These are phyloP conservation scores for Cytospora schulzeri DNA, from an alignment of 2,329 filamentous ascomycete species.

Conservation along the genomic window DNA sequence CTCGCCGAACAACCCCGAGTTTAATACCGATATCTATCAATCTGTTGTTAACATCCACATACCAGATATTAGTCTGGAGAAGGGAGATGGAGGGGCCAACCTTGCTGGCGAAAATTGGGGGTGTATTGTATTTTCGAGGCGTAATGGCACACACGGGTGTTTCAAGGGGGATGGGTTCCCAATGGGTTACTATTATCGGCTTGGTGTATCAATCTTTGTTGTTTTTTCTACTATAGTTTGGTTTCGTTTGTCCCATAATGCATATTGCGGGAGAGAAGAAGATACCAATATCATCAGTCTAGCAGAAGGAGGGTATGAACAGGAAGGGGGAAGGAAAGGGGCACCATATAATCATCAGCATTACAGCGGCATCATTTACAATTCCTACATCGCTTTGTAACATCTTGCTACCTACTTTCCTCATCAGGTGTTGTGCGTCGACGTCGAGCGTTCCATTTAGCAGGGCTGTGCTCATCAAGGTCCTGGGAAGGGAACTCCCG, in stretches of 20 bases:
- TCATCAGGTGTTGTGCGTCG: neutral
- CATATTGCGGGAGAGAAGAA: conserved; percentile 5
- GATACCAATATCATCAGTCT: neutral
- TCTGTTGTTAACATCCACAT: neutral
- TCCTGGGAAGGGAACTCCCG: too few species aligned
- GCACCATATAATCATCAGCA: neutral
- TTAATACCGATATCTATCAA: neutral
- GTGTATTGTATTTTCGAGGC: neutral
- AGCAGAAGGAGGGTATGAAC: neutral
- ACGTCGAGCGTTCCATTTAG: neutral
- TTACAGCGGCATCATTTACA: neutral
- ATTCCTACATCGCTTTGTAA: neutral
- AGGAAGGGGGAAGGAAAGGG: neutral
- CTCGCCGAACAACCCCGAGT: neutral
- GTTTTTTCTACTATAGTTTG: neutral
- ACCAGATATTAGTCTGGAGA: neutral
- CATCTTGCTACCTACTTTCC: neutral
- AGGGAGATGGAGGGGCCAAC: neutral
- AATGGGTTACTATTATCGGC: neutral
- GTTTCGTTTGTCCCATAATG: conserved; percentile 1
- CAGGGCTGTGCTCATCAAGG: neutral
- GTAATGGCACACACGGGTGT: neutral
- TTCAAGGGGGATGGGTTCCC: neutral
- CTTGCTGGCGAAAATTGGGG: neutral
- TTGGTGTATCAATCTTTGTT: neutral